Conservation (phyloP, 352 stramenopile species). For the Pythium vanterpoolii region DNA sequence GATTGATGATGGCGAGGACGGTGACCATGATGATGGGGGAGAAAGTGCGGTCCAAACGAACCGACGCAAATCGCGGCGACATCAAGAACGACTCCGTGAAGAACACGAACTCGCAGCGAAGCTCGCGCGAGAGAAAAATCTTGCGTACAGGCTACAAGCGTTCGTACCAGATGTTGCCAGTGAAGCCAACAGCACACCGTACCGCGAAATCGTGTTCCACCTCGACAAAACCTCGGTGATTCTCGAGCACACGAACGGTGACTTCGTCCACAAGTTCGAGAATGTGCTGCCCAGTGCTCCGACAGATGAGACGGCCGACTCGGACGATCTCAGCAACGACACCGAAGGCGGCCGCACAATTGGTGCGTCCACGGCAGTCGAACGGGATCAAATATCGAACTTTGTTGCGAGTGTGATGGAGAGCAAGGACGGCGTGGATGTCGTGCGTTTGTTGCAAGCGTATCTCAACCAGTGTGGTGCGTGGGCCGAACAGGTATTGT, state of each 20-base stretch:
- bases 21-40: conserved; percentile 18
- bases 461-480: conserved; percentile 60
- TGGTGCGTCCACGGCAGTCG: not conserved
- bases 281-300: conserved; percentile 7
- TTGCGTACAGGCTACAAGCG: conserved; percentile 44
- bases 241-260: conserved; percentile 3
- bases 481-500: conserved; percentile 44
- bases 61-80: conserved; percentile 57
- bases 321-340: not conserved
- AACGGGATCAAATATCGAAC: conserved; percentile 4
- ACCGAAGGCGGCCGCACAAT: too few species aligned
- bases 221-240: conserved; percentile 6
- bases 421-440: not conserved
- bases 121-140: conserved; percentile 51
- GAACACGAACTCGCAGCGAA: conserved; percentile 67
- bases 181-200: not conserved
- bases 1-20: conserved; percentile 15
- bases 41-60: conserved; percentile 21
- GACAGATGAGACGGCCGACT: not conserved
- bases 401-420: conserved; percentile 3
- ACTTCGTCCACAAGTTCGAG: conserved; percentile 8
- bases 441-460: conserved; percentile 5
- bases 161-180: conserved; percentile 32
- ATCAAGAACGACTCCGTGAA: conserved; percentile 64
- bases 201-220: not conserved